Evolutionary conservation across 768 basidiomycete species (phyloP).

Genomic region (Leccinellum luteum): DNA sequence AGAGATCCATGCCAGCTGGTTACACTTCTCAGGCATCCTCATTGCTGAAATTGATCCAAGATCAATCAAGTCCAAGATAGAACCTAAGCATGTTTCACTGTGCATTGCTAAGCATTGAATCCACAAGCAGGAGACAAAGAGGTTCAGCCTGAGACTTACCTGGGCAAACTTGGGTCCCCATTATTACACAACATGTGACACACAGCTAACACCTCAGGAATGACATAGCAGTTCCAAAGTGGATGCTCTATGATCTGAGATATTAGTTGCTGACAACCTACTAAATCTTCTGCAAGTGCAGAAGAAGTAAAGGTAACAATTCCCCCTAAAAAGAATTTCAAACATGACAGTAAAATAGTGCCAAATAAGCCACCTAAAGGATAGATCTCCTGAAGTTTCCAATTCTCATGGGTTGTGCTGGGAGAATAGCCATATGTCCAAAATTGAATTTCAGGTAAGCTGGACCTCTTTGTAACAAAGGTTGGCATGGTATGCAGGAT

Average conservation of each 20-base stretch:
- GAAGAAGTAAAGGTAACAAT: slow-evolving; percentile 67
- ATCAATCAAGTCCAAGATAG: slow-evolving; percentile 37
- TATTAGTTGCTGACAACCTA: slow-evolving; percentile 48
- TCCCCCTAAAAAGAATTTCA: slow-evolving; percentile 49
- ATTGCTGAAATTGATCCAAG: slow-evolving; percentile 56
- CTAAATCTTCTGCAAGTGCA: slow-evolving; percentile 54
- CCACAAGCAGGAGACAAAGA: background rate
- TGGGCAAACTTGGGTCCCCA: background rate
- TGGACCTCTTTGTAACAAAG: slow-evolving; percentile 45
- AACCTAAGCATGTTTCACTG: slow-evolving; percentile 16
- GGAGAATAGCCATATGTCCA: slow-evolving; percentile 68
- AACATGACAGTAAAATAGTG: background rate
- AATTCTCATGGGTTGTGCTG: slow-evolving; percentile 45
- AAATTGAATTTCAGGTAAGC: slow-evolving; percentile 51
- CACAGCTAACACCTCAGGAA: slow-evolving; percentile 62
- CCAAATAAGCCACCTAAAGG: slow-evolving; percentile 54
- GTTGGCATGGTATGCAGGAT: slow-evolving; percentile 48
- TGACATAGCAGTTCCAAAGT: slow-evolving; percentile 65
- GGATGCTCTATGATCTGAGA: slow-evolving; percentile 55
- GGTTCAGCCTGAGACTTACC: slow-evolving; percentile 12
- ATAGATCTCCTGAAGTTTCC: slow-evolving; percentile 68
- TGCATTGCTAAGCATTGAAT: background rate
- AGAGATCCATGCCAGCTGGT: slow-evolving; percentile 25
- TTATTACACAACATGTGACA: slow-evolving; percentile 12
- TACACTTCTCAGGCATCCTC: slow-evolving; percentile 41